Conservation (phyloP, 2,329 filamentous ascomycete species). For the Gnomoniopsis sp. region DNA sequence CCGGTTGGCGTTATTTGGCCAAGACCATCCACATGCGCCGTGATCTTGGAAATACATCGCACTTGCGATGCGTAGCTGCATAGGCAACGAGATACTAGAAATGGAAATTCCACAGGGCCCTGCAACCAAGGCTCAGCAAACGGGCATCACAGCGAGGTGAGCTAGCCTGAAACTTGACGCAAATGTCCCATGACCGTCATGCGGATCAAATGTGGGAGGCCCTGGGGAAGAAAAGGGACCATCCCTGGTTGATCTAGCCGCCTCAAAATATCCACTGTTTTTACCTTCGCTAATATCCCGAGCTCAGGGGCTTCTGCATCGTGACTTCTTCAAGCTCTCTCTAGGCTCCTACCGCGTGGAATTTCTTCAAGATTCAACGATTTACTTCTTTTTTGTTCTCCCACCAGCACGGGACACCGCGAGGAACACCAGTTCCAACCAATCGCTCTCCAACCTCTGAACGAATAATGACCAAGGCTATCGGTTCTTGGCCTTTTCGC, state of each 20-base stretch:
- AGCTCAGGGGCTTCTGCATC: background rate
- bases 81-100: too few relatives aligned
- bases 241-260: too few relatives aligned
- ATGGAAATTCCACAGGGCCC: too few relatives aligned
- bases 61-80: too few relatives aligned
- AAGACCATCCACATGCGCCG: background rate
- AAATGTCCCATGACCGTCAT: too few relatives aligned
- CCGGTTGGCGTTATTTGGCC: background rate
- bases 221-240: too few relatives aligned
- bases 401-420: background rate
- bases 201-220: too few relatives aligned
- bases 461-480: background rate
- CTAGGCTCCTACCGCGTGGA: background rate
- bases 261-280: background rate
- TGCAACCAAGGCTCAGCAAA: too few relatives aligned
- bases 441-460: background rate
- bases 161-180: too few relatives aligned
- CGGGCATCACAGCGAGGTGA: too few relatives aligned
- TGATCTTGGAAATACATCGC: background rate
- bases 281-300: background rate
- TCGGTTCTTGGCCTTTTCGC: slow-evolving; percentile 4
- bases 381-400: background rate
- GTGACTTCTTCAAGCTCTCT: background rate
- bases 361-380: too few relatives aligned
- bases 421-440: background rate